Evolutionary conservation across 2,329 filamentous ascomycete genomes (phyloP).

Genomic region (Fusarium robinianum): DNA sequence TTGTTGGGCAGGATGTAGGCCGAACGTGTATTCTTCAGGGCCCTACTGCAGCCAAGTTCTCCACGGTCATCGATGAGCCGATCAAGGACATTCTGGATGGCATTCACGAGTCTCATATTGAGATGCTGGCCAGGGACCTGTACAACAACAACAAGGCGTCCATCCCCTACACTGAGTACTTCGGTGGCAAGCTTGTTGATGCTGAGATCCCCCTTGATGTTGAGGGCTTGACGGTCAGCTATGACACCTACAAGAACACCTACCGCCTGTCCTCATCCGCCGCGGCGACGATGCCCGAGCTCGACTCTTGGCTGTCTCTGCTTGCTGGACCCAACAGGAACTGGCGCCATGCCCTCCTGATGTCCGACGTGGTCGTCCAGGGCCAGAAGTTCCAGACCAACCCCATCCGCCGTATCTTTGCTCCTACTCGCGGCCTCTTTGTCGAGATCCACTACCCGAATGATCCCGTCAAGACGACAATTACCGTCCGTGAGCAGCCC

Average conservation of each 20-base stretch:
- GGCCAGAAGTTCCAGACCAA: slow-evolving; percentile 98
- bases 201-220: slow-evolving; percentile 73
- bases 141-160: slow-evolving; percentile 74
- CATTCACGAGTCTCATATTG: slow-evolving; percentile 87
- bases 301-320: slow-evolving; percentile 85
- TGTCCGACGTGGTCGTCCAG: slow-evolving; percentile 90
- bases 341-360: slow-evolving; percentile 94
- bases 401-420: slow-evolving; percentile 89
- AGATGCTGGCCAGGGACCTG: slow-evolving; percentile 75
- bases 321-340: slow-evolving; percentile 84
- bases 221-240: slow-evolving; percentile 82
- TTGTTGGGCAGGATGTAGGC: slow-evolving; percentile 94
- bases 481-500: slow-evolving; percentile 85
- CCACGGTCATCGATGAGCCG: slow-evolving; percentile 86
- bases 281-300: slow-evolving; percentile 72
- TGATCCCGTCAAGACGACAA: slow-evolving; percentile 79
- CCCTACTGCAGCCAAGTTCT: slow-evolving; percentile 89
- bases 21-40: slow-evolving; percentile 96
- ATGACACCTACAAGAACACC: slow-evolving; percentile 76
- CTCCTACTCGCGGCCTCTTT: slow-evolving; percentile 81
- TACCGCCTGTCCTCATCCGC: slow-evolving; percentile 82
- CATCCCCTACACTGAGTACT: slow-evolving; percentile 91
- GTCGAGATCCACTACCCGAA: slow-evolving; percentile 86
- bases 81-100: slow-evolving; percentile 92
- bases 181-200: slow-evolving; percentile 84